Conservation (phyloP, 352 stramenopile genomes). For the Globisporangium megalacanthum region DNA sequence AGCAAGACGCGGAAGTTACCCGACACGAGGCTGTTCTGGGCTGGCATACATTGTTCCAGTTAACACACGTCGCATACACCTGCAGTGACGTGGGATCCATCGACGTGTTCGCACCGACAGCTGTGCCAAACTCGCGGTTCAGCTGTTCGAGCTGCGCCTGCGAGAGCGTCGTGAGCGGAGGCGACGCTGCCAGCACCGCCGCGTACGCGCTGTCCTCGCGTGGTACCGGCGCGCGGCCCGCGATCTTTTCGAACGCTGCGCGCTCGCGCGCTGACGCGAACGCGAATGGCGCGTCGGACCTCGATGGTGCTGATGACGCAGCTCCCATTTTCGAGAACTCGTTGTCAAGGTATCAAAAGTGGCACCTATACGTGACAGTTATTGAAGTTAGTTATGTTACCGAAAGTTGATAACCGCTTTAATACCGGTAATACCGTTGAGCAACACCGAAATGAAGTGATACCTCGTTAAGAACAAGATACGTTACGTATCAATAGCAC, state of each 20-base stretch:
- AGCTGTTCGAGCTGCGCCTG: constrained; percentile 52
- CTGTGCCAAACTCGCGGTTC: constrained; percentile 55
- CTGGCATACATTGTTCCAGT: constrained; percentile 15
- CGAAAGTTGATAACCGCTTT: no score
- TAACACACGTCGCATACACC: not conserved
- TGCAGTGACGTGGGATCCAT: not conserved
- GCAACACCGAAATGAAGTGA: no score
- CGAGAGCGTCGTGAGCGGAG: constrained; percentile 45
- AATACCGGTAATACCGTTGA: no score
- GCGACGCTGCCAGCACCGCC: constrained; percentile 32
- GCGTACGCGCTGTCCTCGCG: constrained; percentile 52
- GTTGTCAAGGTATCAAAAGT: no score
- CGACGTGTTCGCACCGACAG: constrained; percentile 32
- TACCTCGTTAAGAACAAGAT: no score
- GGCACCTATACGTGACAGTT: no score
- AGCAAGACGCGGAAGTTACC: constrained; percentile 78
- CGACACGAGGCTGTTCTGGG: constrained; percentile 55
- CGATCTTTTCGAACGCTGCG: constrained; percentile 67
- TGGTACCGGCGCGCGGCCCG: constrained; percentile 38
- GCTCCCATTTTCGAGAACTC: constrained; percentile 28
- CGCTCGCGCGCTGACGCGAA: constrained; percentile 51
- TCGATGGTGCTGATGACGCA: constrained; percentile 29
- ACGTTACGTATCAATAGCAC: no score
- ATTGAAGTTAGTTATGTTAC: no score
- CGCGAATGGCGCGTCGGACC: constrained; percentile 17